Evolutionary conservation across 2,329 filamentous ascomycete species (phyloP).

Genomic region (Colletotrichum salicis): DNA sequence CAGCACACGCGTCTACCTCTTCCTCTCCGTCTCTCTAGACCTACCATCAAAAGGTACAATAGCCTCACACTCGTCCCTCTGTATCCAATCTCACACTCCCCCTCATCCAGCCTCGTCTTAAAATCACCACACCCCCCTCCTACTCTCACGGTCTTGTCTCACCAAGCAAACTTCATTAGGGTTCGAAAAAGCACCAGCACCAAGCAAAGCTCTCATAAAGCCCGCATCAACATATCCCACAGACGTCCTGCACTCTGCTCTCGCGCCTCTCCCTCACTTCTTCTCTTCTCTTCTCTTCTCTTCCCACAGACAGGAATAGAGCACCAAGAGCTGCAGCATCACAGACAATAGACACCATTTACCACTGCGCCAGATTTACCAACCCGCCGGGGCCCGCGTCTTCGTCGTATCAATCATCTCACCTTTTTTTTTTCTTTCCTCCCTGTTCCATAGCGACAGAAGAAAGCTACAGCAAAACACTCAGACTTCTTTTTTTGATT

Average conservation of each 20-base stretch:
- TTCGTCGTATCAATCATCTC: constrained; percentile 16
- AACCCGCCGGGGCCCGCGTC: constrained; percentile 11
- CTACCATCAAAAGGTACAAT: background rate
- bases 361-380: background rate
- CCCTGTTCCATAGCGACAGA: background rate
- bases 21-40: background rate
- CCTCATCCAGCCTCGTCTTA: constrained; percentile 14
- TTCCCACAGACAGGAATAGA: constrained; percentile 16
- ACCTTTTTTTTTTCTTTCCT: background rate
- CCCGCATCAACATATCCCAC: constrained; percentile 29
- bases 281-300: background rate
- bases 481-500: background rate
- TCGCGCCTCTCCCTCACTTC: background rate
- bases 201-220: constrained; percentile 28
- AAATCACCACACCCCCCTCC: background rate
- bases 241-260: constrained; percentile 21
- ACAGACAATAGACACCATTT: constrained; percentile 14
- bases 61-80: background rate
- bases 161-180: constrained; percentile 7
- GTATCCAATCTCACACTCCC: background rate
- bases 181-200: background rate
- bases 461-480: background rate
- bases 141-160: constrained; percentile 28
- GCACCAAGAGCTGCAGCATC: constrained; percentile 21
- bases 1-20: constrained; percentile 2